Base-by-base conservation (phyloP, 768 basidiomycete species). In the Hydnum rufescens region DNA sequence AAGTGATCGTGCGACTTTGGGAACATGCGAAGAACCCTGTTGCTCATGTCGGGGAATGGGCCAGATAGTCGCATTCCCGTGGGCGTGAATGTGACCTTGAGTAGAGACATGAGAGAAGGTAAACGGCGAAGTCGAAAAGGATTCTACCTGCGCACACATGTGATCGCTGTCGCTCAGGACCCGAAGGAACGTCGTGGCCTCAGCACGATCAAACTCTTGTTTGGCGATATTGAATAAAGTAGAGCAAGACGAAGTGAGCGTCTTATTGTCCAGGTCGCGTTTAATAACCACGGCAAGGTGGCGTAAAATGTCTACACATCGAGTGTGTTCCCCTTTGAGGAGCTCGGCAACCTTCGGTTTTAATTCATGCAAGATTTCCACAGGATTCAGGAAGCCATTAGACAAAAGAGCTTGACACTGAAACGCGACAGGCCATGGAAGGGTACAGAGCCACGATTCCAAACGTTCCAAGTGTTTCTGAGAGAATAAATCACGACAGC, bases 361-460 rank as follows among this genome's bases (percentile, higher is more conserved):
- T 13, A 47, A 25, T 26, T 13, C 13, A 25, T 47, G 13, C 4
- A 64, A 60, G 1, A 88, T 42, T 31, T 84, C 80, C 4, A 64
- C 64, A 0, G 82, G 77, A 54, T 77, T 74, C 22, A 87, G 67
- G 19, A 74, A 63, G 0, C 74, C 73, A 54, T 80, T 82, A 23
- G 68, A 74, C 3, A 88, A 62, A 6, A 85, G 66, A 0, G 76
- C 73, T 61, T 83, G 83, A 28, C 86, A 65, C 62, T 89, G 86
- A 60, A 86, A 89, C 0, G 78, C 80, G 30, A 84, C 70, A 3
- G 67, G 63, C 80, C 81, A 87, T 13, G 72, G 67, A 44, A 78
- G 69, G 3, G 61, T 63, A 29, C 62, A 61, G 42, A 81, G 57
- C 64, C 69, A 69, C 16, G 58, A 60, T 16, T 67, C 65, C 5